A percentile compares a stretch with the other conserved stretches of the same genome.
Conservation (phyloP, 73 alveolate genomes). For the Stentor roeselii region DNA sequence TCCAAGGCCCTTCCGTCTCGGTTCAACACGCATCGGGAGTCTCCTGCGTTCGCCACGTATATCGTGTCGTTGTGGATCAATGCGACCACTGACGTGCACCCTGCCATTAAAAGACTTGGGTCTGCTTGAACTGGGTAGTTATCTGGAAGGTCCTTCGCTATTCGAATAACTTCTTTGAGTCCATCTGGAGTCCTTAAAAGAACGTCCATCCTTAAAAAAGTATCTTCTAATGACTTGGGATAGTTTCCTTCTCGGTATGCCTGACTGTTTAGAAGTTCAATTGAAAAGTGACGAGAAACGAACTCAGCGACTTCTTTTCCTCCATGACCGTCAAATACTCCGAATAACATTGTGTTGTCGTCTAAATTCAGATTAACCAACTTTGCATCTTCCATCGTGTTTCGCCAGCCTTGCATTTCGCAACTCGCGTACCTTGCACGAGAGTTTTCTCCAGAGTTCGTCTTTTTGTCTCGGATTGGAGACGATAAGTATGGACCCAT, state of each 20-base stretch:
- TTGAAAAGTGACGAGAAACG: too few species aligned
- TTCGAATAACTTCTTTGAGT: conserved; percentile 61
- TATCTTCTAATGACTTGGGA: too few species aligned
- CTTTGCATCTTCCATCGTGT: conserved; percentile 52
- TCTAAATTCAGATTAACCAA: conserved; percentile 36
- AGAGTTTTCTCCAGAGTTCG: neutral
- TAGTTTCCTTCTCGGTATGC: too few species aligned
- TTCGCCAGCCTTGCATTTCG: conserved; percentile 54
- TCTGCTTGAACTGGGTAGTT: too few species aligned
- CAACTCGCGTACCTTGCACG: neutral
- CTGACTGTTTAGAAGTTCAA: too few species aligned
- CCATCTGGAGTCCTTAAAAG: conserved; percentile 58
- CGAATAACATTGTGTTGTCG: conserved; percentile 34
- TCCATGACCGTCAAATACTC: conserved; percentile 50
- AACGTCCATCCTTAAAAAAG: too few species aligned
- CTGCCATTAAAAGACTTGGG: too few species aligned
- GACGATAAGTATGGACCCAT: too few species aligned
- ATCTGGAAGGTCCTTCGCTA: too few species aligned
- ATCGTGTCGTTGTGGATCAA: conserved; percentile 54
- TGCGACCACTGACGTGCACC: conserved; percentile 68
- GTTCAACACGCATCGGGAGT: conserved; percentile 75
- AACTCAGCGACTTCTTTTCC: too few species aligned
- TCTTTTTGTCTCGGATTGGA: conserved; percentile 10
- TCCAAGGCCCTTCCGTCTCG: conserved; percentile 53
- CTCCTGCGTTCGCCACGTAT: conserved; percentile 93